Conservation (phyloP, 371 early-diverging fungal genomes). For the Mucor velutinosus region DNA sequence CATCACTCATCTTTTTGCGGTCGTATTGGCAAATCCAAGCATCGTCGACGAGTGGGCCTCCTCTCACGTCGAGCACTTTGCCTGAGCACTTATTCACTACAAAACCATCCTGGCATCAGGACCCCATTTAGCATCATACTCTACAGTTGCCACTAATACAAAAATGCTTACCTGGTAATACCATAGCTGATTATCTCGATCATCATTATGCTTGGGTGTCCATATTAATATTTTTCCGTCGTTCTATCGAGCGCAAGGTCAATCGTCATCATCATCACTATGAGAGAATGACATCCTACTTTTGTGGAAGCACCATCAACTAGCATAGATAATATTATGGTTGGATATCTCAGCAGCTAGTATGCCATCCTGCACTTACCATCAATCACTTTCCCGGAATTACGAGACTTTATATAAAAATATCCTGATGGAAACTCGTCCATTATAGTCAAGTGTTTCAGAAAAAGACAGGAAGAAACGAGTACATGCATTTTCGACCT, state of each 20-base stretch:
- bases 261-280: not conserved
- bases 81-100: slow-evolving; percentile 46
- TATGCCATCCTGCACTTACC: slow-evolving; percentile 20
- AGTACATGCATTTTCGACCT: not conserved
- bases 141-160: not conserved
- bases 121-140: not conserved
- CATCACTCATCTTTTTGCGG: slow-evolving; percentile 39
- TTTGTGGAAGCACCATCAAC: slow-evolving; percentile 42
- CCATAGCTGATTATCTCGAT: slow-evolving; percentile 53
- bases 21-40: slow-evolving; percentile 48
- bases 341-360: not conserved
- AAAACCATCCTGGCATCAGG: slow-evolving; percentile 35
- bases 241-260: slow-evolving; percentile 22
- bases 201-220: slow-evolving; percentile 49
- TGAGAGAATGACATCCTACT: slow-evolving; percentile 1
- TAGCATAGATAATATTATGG: not conserved
- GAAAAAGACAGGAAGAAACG: not conserved
- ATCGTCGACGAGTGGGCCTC: slow-evolving; percentile 40
- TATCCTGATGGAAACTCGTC: slow-evolving; percentile 50
- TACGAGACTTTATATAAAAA: slow-evolving; percentile 51
- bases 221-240: slow-evolving; percentile 49
- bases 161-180: slow-evolving; percentile 39
- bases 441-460: slow-evolving; percentile 15
- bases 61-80: slow-evolving; percentile 46
- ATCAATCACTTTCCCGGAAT: slow-evolving; percentile 48